Conservation (phyloP, 257 asterid genomes). For the Coffea canephora region DNA sequence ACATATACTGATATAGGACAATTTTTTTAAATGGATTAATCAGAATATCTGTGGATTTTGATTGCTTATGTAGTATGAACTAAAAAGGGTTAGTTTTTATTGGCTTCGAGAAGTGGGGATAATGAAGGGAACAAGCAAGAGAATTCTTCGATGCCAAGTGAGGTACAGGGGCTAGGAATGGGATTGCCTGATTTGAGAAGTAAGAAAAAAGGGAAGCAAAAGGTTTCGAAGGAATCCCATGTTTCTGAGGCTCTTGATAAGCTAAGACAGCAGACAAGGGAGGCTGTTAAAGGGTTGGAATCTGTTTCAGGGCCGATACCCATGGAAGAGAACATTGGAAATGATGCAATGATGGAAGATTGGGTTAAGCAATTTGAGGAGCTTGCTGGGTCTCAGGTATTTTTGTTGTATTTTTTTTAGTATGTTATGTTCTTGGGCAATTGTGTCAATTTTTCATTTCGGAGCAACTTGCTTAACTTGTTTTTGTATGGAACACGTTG, state of each 20-base stretch:
- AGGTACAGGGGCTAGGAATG: conserved; percentile 88
- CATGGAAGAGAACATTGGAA: conserved; percentile 48
- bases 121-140: conserved; percentile 52
- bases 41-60: conserved; percentile 2
- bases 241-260: conserved; percentile 88
- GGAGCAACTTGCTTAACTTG: neutral
- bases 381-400: conserved; percentile 93
- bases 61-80: conserved; percentile 4
- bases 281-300: conserved; percentile 87
- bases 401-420: neutral
- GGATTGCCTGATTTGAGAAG: conserved; percentile 86
- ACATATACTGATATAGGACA: no score
- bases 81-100: conserved; percentile 7
- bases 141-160: conserved; percentile 34
- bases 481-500: neutral
- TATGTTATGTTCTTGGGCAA: neutral
- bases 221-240: conserved; percentile 67
- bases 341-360: conserved; percentile 86
- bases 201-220: conserved; percentile 85
- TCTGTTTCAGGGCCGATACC: conserved; percentile 57
- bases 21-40: neutral
- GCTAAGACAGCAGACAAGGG: conserved; percentile 91
- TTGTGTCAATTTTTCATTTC: neutral
- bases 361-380: conserved; percentile 99
- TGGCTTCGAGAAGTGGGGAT: conserved; percentile 41